phyloP scores from a whole-genome alignment of 306 rosid genomes.

The Cucumis cinereus region DNA sequence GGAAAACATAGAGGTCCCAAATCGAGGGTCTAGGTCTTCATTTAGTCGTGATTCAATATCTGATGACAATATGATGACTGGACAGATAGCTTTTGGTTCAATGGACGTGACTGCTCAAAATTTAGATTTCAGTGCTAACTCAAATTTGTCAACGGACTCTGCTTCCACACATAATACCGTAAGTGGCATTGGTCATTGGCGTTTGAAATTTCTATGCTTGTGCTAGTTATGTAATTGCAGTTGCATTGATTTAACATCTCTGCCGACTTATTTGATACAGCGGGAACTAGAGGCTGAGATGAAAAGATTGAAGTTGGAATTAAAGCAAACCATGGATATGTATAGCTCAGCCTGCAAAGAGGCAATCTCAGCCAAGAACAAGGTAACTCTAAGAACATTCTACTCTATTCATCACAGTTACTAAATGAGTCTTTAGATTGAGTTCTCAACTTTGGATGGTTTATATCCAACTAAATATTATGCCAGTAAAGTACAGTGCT shows the following conservation, averaged over 20 bases:
- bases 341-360: slow-evolving; percentile 96
- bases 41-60: slow-evolving; percentile 19
- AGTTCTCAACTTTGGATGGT: background rate
- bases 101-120: slow-evolving; percentile 25
- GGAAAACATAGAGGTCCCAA: slow-evolving; percentile 24
- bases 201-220: background rate
- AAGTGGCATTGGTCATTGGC: slow-evolving; percentile 16
- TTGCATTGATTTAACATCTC: background rate
- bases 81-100: slow-evolving; percentile 18
- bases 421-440: background rate
- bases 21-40: slow-evolving; percentile 24
- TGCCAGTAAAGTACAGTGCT: background rate
- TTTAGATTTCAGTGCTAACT: slow-evolving; percentile 12
- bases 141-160: slow-evolving; percentile 13
- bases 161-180: slow-evolving; percentile 30
- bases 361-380: slow-evolving; percentile 86
- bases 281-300: slow-evolving; percentile 70
- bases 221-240: background rate
- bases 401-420: background rate
- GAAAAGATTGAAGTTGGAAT: slow-evolving; percentile 75
- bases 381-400: slow-evolving; percentile 28
- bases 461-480: background rate
- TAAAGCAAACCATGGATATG: slow-evolving; percentile 95
- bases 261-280: slow-evolving; percentile 30
- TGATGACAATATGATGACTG: slow-evolving; percentile 26